phyloP scores from a whole-genome alignment of 2,329 filamentous ascomycete genomes.

The Didymosphaeria variabile region DNA sequence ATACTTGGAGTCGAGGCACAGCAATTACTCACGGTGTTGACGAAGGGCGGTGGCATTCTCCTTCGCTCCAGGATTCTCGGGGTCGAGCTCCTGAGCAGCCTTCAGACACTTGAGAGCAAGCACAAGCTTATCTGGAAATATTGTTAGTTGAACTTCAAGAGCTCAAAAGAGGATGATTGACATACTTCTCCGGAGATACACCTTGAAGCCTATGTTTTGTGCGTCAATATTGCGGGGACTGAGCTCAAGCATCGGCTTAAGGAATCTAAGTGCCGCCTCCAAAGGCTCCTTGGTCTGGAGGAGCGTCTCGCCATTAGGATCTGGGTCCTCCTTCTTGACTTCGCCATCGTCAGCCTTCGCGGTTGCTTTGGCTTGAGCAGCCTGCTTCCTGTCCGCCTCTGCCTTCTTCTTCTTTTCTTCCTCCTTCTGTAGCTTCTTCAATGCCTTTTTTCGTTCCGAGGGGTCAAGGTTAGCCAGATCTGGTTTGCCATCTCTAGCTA shows the following conservation, averaged over 20 bases:
- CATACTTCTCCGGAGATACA: conserved; percentile 85
- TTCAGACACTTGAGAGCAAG: conserved; percentile 87
- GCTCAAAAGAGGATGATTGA: conserved; percentile 20
- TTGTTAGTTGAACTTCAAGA: conserved; percentile 9
- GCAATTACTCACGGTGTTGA: conserved; percentile 57
- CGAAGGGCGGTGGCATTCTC: conserved; percentile 77
- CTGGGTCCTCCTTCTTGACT: conserved; percentile 86
- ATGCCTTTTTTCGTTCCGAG: conserved; percentile 82
- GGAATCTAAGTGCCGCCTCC: conserved; percentile 85
- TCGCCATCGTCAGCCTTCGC: conserved; percentile 69
- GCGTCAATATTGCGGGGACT: conserved; percentile 82
- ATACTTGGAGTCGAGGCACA: neutral
- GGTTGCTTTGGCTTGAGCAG: conserved; percentile 68
- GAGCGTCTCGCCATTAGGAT: conserved; percentile 83
- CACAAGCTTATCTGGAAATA: conserved; percentile 76
- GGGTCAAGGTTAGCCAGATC: conserved; percentile 62
- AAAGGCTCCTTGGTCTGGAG: conserved; percentile 83
- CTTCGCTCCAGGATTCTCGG: conserved; percentile 75
- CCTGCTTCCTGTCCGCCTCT: conserved; percentile 80
- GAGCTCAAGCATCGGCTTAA: conserved; percentile 81
- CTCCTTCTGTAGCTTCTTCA: conserved; percentile 90
- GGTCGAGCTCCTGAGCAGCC: conserved; percentile 73
- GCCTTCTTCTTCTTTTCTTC: conserved; percentile 75
- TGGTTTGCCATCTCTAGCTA: conserved; percentile 69
- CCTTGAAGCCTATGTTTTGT: conserved; percentile 88